Evolutionary conservation across 108 stramenopile species (phyloP), one percentile per base, ranked within the genome.

Genomic region (Parietichytrium sp.): DNA sequence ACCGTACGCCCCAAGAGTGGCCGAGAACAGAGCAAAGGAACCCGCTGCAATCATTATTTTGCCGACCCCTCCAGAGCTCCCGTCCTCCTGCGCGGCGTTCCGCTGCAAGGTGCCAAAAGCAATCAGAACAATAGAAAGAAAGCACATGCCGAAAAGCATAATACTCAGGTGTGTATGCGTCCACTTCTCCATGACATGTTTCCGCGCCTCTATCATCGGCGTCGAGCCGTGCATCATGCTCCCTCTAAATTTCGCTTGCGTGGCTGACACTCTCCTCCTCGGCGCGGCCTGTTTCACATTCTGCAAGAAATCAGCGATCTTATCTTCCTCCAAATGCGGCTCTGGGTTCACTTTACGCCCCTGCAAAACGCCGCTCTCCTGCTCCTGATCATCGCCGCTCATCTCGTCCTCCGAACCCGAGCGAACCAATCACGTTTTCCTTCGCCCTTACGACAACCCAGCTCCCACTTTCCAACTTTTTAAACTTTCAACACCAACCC

Each of bases 31-130:
- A 10, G 25, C 45, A 8, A 72, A 25, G 1, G 45, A 36, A n/a
- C 61, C 61, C 36, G 45, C 36, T 16, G 61, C 45, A n/a, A 42
- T 72, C 61, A 72, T 72, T 13, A 72, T 72, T 20, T 72, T 72
- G 61, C n/a, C 36, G 10, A 42, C 38, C 15, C 36, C 36, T 25
- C 20, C 20, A 1, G 15, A 33, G 20, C 36, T 42, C 15, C 45
- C 15, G 20, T 72, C 45, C 45, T 72, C 61, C 6, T 45, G 23
- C 23, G 61, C 61, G 33, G 61, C 61, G 36, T 72, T 47, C 38
- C n/a, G 23, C 38, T 42, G 38, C 33, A 72, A 27, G 2, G 23
- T 45, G 1, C 61, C 61, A 2, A 72, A 45, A 1, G 20, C 1
- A 6, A 72, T 6, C 20, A 72, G 42, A n/a, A 45, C 4, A 20